Base-by-base conservation (phyloP, 352 stramenopile genomes). In the Globisporangium lucens region DNA sequence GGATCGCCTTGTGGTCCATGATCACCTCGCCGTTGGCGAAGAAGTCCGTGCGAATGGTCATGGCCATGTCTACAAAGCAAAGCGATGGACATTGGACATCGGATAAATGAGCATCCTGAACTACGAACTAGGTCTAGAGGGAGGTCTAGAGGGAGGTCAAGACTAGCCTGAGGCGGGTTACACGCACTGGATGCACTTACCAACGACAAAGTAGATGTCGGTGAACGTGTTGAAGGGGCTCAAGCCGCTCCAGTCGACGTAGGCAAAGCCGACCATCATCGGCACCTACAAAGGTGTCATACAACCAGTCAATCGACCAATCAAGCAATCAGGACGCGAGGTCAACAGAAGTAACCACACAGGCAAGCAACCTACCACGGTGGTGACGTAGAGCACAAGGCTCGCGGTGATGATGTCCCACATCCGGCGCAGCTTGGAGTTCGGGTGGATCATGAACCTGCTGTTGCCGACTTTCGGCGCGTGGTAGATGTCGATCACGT, bases 401-500 rank as follows among this genome's bases (percentile, higher is more conserved):
- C 68, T 70, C 27, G 88, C 87, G n/a, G 85, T 94, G 56, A 71
- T 49, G 35, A 90, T 61, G 58, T 94, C 88, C 88, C 88, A 96
- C 6, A 81, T 22, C 24, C 85, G 79, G 20, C 83, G 82, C 30
- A 90, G 68, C 56, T 89, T 89, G 13, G 83, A 94, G 67, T 94
- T 94, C 1, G 85, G 85, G 63, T 94, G 85, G 58, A 94, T 77
- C 85, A 94, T 94, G 65, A 81, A 91, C 13, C 71, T 73, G 43
- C 72, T 85, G 6, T 70, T 73, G 57, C 79, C 83, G 24, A 79
- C 70, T 35, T 84, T 89, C 22, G 76, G 55, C 30, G 89, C 81
- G 73, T 94, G 85, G 69, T 92, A 94, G 66, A 94, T 94, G 52
- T 94, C 85, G 51, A 94, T 91, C 3, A 82, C 75, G 3, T 79